Conservation (phyloP, 345 rosid genomes). For the Populus deltoides region DNA sequence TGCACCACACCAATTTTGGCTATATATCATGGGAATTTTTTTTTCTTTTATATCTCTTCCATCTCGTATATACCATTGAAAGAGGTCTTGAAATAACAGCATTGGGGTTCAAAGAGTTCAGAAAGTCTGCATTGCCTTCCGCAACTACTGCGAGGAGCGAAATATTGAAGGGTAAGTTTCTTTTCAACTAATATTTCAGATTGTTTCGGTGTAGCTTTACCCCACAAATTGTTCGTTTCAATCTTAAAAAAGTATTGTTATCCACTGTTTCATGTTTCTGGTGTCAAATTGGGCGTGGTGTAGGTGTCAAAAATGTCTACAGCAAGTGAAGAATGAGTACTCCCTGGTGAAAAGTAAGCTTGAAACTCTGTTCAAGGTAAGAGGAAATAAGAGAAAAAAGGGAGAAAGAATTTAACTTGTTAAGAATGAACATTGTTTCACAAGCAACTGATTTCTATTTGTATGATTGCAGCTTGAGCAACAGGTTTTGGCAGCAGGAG, state of each 20-base stretch:
- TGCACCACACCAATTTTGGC: background rate
- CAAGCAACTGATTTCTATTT: background rate
- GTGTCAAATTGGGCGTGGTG: constrained; percentile 9
- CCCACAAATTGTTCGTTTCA: background rate
- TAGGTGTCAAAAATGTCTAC: constrained; percentile 60
- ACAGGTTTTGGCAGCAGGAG: constrained; percentile 49
- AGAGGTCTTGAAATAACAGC: constrained; percentile 32
- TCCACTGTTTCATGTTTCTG: background rate
- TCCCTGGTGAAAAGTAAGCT: constrained; percentile 52
- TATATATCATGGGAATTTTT: background rate
- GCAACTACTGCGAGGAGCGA: constrained; percentile 43
- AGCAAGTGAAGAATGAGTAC: constrained; percentile 55
- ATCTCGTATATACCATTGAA: background rate
- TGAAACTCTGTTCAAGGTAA: constrained; percentile 56
- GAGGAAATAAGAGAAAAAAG: background rate
- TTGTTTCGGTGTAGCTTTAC: background rate
- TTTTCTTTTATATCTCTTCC: background rate
- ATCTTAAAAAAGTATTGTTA: background rate
- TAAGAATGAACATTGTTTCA: background rate
- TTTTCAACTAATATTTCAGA: background rate
- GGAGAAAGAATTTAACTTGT: background rate
- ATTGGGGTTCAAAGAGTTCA: constrained; percentile 63
- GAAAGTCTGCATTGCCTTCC: constrained; percentile 42
- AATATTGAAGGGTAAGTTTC: constrained; percentile 49
- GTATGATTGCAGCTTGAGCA: constrained; percentile 45